These are phyloP conservation scores for Claviceps monticola DNA, from an alignment of 2,329 filamentous ascomycete genomes.

Conservation along the genomic window DNA sequence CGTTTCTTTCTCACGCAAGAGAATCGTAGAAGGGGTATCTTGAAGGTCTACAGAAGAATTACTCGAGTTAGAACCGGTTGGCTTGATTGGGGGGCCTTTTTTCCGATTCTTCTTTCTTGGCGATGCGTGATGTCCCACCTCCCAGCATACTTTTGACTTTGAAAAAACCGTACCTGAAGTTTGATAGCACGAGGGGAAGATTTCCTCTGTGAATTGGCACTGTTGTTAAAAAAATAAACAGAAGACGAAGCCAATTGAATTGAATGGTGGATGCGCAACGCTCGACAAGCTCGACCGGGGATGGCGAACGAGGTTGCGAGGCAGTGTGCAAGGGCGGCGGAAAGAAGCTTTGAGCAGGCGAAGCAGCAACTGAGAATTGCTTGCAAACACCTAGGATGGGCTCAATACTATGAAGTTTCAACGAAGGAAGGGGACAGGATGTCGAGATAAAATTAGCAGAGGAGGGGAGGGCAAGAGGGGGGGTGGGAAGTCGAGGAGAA, in stretches of 20 bases:
- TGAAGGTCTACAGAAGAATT: constrained; percentile 14
- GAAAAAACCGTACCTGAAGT: constrained; percentile 17
- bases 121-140: not conserved
- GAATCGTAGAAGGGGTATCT: constrained; percentile 25
- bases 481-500: not conserved
- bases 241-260: not conserved
- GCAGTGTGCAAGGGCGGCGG: not conserved
- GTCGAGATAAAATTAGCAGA: constrained; percentile 3
- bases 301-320: constrained; percentile 6
- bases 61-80: not conserved
- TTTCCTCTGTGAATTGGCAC: constrained; percentile 6
- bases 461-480: not conserved
- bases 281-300: constrained; percentile 5
- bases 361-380: constrained; percentile 3
- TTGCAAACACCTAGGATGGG: constrained; percentile 4
- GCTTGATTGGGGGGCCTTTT: not conserved
- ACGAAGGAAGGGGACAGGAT: not conserved
- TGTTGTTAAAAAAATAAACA: not conserved
- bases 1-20: not conserved
- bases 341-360: constrained; percentile 3
- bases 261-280: constrained; percentile 3
- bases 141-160: not conserved
- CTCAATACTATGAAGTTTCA: constrained; percentile 3
- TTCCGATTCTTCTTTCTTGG: not conserved
- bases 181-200: constrained; percentile 14